A percentile compares a stretch with the other conserved stretches of the same genome.
Evolutionary conservation across 352 stramenopile genomes (phyloP).

Genomic region (Peronospora belbahrii): DNA sequence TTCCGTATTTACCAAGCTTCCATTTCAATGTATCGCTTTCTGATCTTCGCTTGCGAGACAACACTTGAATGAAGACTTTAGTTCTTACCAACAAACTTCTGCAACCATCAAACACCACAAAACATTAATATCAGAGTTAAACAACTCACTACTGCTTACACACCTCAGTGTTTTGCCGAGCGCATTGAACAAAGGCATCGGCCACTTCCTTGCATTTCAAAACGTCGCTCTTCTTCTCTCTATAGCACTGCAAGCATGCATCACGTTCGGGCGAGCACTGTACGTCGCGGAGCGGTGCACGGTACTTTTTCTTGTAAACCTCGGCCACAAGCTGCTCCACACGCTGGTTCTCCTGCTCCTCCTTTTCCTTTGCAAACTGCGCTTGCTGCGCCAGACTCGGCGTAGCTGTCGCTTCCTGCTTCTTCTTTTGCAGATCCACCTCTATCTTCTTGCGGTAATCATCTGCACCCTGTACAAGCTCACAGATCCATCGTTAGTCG

Average conservation of each 20-base stretch:
- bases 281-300: conserved; percentile 70
- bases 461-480: conserved; percentile 38
- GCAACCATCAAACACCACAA: background rate
- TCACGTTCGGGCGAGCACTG: conserved; percentile 73
- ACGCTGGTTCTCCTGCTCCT: conserved; percentile 53
- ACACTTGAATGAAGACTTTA: conserved; percentile 26
- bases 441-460: conserved; percentile 63
- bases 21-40: conserved; percentile 17
- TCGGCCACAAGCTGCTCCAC: conserved; percentile 71
- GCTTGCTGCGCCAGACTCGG: conserved; percentile 40
- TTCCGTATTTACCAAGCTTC: conserved; percentile 3
- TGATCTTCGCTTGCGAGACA: no score
- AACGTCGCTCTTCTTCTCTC: conserved; percentile 68
- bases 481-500: conserved; percentile 1
- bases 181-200: conserved; percentile 76
- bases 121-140: background rate
- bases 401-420: conserved; percentile 1
- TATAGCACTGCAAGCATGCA: conserved; percentile 82
- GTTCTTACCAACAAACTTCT: conserved; percentile 71
- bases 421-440: conserved; percentile 39
- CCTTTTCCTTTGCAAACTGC: conserved; percentile 59
- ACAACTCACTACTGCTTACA: conserved; percentile 1
- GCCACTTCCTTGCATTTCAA: conserved; percentile 83
- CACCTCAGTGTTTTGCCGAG: conserved; percentile 74
- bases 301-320: conserved; percentile 81